These are phyloP conservation scores for Phialophora verrucosa DNA, from an alignment of 2,329 filamentous ascomycete species.

Conservation along the genomic window DNA sequence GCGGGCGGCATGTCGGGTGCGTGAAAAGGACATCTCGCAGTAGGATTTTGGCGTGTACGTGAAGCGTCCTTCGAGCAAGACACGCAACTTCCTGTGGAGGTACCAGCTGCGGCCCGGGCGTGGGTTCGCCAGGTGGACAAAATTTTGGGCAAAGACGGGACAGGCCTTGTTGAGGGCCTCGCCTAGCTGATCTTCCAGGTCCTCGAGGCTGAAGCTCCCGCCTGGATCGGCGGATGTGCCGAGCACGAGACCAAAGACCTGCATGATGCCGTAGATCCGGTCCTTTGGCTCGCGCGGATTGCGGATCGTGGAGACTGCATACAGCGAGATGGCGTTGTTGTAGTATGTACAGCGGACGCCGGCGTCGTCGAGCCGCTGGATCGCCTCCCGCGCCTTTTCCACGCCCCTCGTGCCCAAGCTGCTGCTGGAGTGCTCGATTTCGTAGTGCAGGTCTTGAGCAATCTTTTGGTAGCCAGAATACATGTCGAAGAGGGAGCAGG, in stretches of 20 bases:
- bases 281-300: not conserved
- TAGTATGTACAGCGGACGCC: too few species aligned
- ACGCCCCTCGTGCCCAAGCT: not conserved
- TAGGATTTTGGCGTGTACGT: not conserved
- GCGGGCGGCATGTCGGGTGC: not conserved
- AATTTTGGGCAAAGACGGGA: not conserved
- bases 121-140: not conserved
- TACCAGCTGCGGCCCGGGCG: not conserved
- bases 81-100: not conserved
- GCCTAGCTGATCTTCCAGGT: conserved; percentile 1
- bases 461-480: not conserved
- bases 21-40: not conserved
- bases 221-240: not conserved
- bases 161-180: not conserved
- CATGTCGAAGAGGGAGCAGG: not conserved
- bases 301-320: not conserved
- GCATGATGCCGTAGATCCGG: conserved; percentile 3
- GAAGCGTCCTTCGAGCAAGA: not conserved
- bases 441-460: not conserved
- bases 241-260: not conserved
- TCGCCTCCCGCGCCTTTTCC: not conserved
- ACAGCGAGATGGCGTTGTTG: not conserved
- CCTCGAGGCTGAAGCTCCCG: not conserved
- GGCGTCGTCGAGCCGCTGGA: not conserved
- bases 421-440: not conserved